Evolutionary conservation across 176 grass and related monocot genomes (phyloP), one percentile per base, ranked within the genome.

Genomic region (Chloris gayana): DNA sequence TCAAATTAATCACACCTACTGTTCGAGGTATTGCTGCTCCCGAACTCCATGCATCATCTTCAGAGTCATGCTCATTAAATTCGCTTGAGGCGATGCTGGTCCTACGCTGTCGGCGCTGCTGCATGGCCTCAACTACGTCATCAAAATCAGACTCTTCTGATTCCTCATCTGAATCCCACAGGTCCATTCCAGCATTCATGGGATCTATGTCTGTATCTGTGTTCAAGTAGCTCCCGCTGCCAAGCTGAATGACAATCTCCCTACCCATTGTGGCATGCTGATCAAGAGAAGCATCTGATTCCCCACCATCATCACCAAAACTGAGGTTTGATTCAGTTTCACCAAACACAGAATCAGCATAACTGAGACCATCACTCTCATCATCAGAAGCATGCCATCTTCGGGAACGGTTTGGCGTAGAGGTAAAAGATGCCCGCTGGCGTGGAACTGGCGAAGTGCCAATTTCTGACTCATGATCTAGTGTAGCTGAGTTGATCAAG

Each of bases 141-240:
- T 71, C 87, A 49, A 77, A 92, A 89, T 84, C 86, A 81, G 81
- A 89, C 34, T 91, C 88, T 63, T 91, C 92, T 59, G 85, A 86
- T 42, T 80, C 79, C 39, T 70, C 82, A 76, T 98, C 85, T 34
- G 92, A 92, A 68, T 98, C 85, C 90, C 95, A 98, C 30, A 86
- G 90, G 65, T 86, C 72, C 5, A 89, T 37, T 44, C 86, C 83
- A 71, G 88, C 85, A 80, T 93, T 87, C 95, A 98, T 98, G 54
- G 92, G 92, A 84, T 95, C 92, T 41, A 98, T 93, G 75, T 95
- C 88, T 5, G 88, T 87, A 82, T 90, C 89, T n/a, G 81, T 87
- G n/a, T 88, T 88, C 44, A 73, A 59, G 69, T 86, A 90, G 69
- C 85, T 86, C 19, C 85, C 89, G 29, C 83, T 85, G 25, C 93